These are phyloP conservation scores for Crithidia bombi DNA, from an alignment of 208 protist species.

Conservation along the genomic window DNA sequence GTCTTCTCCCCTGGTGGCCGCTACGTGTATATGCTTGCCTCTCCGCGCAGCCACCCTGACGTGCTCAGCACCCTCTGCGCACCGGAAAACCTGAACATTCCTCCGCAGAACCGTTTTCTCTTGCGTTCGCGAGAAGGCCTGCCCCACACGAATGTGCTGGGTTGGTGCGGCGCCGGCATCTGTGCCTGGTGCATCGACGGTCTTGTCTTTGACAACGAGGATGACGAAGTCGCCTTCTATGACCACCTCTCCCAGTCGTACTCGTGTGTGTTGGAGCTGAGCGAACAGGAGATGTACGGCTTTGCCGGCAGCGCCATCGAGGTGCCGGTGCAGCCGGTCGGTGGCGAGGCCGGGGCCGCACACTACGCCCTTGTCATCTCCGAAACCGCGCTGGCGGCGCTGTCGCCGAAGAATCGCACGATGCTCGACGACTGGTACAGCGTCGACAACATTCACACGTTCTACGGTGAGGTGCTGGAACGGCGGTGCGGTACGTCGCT, in stretches of 20 bases:
- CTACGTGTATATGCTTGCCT: slow-evolving; percentile 76
- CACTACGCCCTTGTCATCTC: slow-evolving; percentile 63
- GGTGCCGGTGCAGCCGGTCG: slow-evolving; percentile 23
- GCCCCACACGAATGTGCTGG: slow-evolving; percentile 77
- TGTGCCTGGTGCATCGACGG: slow-evolving; percentile 72
- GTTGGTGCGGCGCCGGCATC: slow-evolving; percentile 80
- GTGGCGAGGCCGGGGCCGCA: neutral
- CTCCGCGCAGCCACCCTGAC: slow-evolving; percentile 54
- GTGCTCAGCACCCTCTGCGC: slow-evolving; percentile 65
- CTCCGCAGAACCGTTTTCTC: slow-evolving; percentile 65
- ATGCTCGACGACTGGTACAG: slow-evolving; percentile 64
- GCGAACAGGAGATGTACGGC: slow-evolving; percentile 49
- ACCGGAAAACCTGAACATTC: slow-evolving; percentile 75
- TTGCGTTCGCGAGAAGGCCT: slow-evolving; percentile 35
- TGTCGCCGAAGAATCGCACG: slow-evolving; percentile 34
- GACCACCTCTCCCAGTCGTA: slow-evolving; percentile 59
- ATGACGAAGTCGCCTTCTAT: slow-evolving; percentile 61
- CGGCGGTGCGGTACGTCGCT: slow-evolving; percentile 63
- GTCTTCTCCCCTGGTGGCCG: slow-evolving; percentile 67
- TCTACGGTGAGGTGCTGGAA: slow-evolving; percentile 68
- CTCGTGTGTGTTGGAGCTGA: slow-evolving; percentile 63
- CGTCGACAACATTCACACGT: slow-evolving; percentile 59
- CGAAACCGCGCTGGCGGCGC: slow-evolving; percentile 41
- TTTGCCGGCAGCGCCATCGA: slow-evolving; percentile 76
- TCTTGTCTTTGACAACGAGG: slow-evolving; percentile 56